Conservation (phyloP, 495 filamentous ascomycete species). For the Daldinia childiae region DNA sequence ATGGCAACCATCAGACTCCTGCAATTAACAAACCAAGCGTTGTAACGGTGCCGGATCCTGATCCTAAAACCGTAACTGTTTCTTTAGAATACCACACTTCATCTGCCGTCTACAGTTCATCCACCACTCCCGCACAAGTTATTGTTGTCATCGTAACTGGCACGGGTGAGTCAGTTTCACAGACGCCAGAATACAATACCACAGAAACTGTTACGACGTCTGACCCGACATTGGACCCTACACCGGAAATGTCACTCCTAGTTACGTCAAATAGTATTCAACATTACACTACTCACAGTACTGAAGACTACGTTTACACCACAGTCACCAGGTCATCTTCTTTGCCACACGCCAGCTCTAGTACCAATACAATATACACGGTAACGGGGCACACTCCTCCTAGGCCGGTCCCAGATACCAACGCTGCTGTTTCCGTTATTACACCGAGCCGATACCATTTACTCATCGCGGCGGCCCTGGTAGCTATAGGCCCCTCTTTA, state of each 20-base stretch:
- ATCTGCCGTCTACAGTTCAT: not conserved
- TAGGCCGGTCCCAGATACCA: slow-evolving; percentile 21
- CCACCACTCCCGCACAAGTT: slow-evolving; percentile 3
- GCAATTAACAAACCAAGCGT: slow-evolving; percentile 13
- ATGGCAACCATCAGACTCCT: slow-evolving; percentile 22
- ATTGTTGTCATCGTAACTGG: slow-evolving; percentile 10
- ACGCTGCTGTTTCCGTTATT: not conserved
- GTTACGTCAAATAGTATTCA: slow-evolving; percentile 3
- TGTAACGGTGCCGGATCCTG: slow-evolving; percentile 11
- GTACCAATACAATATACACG: slow-evolving; percentile 13
- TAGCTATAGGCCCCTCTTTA: not conserved
- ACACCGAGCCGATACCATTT: slow-evolving; percentile 1
- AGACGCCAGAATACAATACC: slow-evolving; percentile 13
- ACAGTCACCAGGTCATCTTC: slow-evolving; percentile 17
- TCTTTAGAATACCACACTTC: slow-evolving; percentile 15
- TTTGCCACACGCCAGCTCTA: slow-evolving; percentile 7
- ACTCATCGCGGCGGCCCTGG: not conserved
- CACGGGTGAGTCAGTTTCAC: slow-evolving; percentile 11
- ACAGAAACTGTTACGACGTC: slow-evolving; percentile 26
- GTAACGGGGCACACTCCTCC: slow-evolving; percentile 18
- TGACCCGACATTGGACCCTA: not conserved
- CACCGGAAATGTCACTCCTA: not conserved
- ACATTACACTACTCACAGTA: slow-evolving; percentile 2
- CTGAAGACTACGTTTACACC: slow-evolving; percentile 24
- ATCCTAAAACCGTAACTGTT: slow-evolving; percentile 23